Conservation (phyloP, 345 rosid genomes). For the Eutrema japonicum region DNA sequence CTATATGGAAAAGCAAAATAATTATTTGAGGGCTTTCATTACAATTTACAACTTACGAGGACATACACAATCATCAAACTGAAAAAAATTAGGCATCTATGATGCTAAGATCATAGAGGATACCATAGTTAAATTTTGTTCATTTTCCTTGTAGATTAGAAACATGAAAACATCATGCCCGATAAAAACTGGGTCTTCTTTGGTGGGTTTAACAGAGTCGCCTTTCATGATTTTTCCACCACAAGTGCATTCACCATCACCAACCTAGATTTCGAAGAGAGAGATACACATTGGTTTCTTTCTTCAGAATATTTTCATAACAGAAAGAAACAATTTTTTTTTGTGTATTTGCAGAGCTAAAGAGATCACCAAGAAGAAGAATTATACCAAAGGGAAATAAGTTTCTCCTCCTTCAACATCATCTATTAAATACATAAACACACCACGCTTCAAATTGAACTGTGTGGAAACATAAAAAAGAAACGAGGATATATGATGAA, state of each 20-base stretch:
- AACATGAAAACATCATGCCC: no score
- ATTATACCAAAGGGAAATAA: slow-evolving; percentile 85
- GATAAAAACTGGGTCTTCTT: slow-evolving; percentile 71
- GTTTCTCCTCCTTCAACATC: slow-evolving; percentile 97
- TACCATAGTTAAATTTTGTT: no score
- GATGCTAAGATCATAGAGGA: no score
- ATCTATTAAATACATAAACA: slow-evolving; percentile 91
- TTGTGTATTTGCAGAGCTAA: slow-evolving; percentile 10
- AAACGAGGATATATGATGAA: slow-evolving; percentile 11
- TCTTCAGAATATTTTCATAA: not conserved
- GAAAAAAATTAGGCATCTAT: no score
- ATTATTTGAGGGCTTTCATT: no score
- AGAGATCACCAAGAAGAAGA: not conserved
- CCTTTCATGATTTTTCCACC: slow-evolving; percentile 82
- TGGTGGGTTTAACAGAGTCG: slow-evolving; percentile 79
- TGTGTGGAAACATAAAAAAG: slow-evolving; percentile 37
- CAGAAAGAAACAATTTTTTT: not conserved
- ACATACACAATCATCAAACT: no score
- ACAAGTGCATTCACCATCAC: slow-evolving; percentile 77
- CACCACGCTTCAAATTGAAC: slow-evolving; percentile 92
- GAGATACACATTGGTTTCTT: no score
- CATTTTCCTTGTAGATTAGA: no score
- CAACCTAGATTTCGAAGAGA: slow-evolving; percentile 71
- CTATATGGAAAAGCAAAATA: no score
- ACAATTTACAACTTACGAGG: no score